These are phyloP conservation scores for Lachancea thermotolerans DNA, from an alignment of 805 yeast species.

Conservation along the genomic window DNA sequence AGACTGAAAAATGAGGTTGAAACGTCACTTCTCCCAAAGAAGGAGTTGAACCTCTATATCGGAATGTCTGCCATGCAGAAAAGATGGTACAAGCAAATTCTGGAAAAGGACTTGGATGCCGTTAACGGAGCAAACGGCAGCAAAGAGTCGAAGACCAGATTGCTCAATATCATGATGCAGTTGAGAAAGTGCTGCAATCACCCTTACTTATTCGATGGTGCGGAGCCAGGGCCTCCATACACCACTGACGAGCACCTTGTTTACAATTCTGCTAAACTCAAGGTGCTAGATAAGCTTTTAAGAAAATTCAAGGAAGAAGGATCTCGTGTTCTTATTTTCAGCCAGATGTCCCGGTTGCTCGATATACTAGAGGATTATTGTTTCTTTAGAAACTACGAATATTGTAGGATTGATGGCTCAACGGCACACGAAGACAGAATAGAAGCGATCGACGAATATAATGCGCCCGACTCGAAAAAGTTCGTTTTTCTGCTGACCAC, in stretches of 20 bases:
- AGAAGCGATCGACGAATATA: slow-evolving; percentile 69
- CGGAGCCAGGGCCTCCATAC: slow-evolving; percentile 85
- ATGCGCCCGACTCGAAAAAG: slow-evolving; percentile 64
- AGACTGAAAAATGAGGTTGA: slow-evolving; percentile 80
- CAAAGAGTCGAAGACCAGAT: slow-evolving; percentile 67
- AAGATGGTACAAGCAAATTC: slow-evolving; percentile 66
- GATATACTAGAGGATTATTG: slow-evolving; percentile 80
- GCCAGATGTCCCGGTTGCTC: slow-evolving; percentile 78
- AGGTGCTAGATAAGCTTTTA: slow-evolving; percentile 61
- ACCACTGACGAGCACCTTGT: slow-evolving; percentile 81
- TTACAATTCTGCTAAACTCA: slow-evolving; percentile 63
- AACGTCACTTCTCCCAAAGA: slow-evolving; percentile 65
- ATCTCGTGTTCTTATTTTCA: slow-evolving; percentile 69
- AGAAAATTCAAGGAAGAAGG: slow-evolving; percentile 60
- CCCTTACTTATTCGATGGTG: slow-evolving; percentile 80
- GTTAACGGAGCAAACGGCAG: slow-evolving; percentile 77
- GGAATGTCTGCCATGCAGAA: slow-evolving; percentile 76
- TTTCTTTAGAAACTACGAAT: slow-evolving; percentile 57
- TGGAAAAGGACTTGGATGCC: slow-evolving; percentile 78
- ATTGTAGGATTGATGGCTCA: slow-evolving; percentile 78
- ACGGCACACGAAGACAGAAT: slow-evolving; percentile 76
- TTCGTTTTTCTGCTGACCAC: slow-evolving; percentile 74
- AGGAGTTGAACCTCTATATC: slow-evolving; percentile 65
- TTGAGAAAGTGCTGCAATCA: slow-evolving; percentile 80
- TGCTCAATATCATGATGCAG: slow-evolving; percentile 78